Evolutionary conservation across 2,329 filamentous ascomycete species (phyloP).

Genomic region (Diaporthe caulivora): DNA sequence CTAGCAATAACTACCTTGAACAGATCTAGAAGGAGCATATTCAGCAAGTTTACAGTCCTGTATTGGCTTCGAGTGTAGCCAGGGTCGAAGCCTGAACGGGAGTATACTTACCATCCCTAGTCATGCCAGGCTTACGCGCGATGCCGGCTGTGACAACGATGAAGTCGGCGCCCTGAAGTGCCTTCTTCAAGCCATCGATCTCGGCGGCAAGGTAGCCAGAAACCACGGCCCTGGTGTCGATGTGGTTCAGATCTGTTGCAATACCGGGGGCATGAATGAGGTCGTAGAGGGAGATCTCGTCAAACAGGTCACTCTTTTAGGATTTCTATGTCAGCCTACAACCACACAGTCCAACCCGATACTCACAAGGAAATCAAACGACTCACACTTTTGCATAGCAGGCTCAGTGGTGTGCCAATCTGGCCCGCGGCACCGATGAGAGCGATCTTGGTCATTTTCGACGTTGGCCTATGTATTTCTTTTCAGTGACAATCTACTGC

Average conservation of each 20-base stretch:
- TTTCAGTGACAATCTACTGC: background rate
- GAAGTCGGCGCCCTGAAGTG: background rate
- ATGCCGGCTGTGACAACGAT: background rate
- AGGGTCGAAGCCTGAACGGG: background rate
- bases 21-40: background rate
- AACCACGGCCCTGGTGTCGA: background rate
- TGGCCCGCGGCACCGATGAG: background rate
- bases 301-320: background rate
- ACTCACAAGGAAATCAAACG: rapidly evolving
- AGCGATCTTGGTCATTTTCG: background rate
- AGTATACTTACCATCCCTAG: background rate
- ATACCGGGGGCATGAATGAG: background rate
- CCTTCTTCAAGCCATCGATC: background rate
- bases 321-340: background rate
- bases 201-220: background rate
- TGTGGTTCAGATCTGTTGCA: background rate
- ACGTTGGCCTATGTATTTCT: background rate
- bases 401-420: background rate
- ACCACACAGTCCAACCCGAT: rapidly evolving
- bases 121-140: background rate
- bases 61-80: background rate
- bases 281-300: background rate
- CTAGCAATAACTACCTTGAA: background rate
- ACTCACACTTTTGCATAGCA: background rate
- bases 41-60: background rate